phyloP scores from a whole-genome alignment of 345 rosid species.

The Hirschfeldia incana region DNA sequence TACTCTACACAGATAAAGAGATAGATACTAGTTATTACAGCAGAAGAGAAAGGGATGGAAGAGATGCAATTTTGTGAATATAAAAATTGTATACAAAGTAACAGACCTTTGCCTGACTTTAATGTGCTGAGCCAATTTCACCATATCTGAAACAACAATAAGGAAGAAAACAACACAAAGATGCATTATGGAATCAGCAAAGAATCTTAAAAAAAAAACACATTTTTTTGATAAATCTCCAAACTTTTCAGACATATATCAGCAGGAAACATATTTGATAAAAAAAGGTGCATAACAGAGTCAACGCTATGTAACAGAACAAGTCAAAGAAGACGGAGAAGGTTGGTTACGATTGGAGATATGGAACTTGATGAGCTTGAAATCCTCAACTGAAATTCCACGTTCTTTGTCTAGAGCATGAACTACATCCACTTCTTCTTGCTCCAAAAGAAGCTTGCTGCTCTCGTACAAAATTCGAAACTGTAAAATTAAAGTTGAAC shows the following conservation, averaged over 20 bases:
- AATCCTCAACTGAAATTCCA: constrained; percentile 75
- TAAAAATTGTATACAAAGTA: background rate
- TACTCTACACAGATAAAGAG: background rate
- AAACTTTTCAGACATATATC: background rate
- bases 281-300: background rate
- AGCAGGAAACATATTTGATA: background rate
- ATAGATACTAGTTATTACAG: too few relatives aligned
- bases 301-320: background rate
- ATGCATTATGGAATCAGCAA: background rate
- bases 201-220: background rate
- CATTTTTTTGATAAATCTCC: background rate
- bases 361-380: constrained; percentile 81
- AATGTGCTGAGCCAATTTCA: constrained; percentile 69
- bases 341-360: constrained; percentile 65
- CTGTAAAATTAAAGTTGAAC: background rate
- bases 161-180: constrained; percentile 1
- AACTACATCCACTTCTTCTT: constrained; percentile 73
- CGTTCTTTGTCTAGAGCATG: constrained; percentile 69
- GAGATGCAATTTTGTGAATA: too few relatives aligned
- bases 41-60: too few relatives aligned
- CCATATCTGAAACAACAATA: constrained; percentile 55
- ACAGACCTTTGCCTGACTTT: constrained; percentile 94
- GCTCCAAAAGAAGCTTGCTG: constrained; percentile 84
- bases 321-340: background rate
- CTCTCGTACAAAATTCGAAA: background rate